A percentile compares a stretch with the other conserved stretches of the same genome.
Evolutionary conservation across 2,329 filamentous ascomycete species (phyloP).

Genomic region (Epicoccum sorghinum): DNA sequence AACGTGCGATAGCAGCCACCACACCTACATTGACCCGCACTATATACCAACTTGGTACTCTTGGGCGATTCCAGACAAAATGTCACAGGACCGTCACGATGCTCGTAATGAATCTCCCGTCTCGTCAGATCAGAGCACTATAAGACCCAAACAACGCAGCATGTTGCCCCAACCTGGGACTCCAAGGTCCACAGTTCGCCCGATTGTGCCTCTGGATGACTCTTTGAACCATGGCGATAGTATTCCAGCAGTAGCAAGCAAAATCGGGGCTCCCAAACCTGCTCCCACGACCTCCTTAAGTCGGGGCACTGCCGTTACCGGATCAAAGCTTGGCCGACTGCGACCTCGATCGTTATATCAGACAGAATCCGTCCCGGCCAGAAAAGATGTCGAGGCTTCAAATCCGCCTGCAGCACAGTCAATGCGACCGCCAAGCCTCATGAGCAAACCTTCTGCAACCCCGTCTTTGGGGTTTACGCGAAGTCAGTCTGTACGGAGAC

Average conservation of each 20-base stretch:
- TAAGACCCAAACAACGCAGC: constrained; percentile 28
- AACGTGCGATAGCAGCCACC: not conserved
- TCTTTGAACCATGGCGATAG: not conserved
- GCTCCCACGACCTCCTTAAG: constrained; percentile 7
- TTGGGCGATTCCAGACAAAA: not conserved
- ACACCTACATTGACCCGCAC: not conserved
- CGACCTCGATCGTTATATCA: constrained; percentile 43
- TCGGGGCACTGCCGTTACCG: constrained; percentile 7
- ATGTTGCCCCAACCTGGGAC: constrained; percentile 44
- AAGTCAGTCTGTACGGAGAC: constrained; percentile 41
- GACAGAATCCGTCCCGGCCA: constrained; percentile 17
- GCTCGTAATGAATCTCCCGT: not conserved
- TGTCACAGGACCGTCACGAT: constrained; percentile 2
- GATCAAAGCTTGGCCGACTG: constrained; percentile 24
- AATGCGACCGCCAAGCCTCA: constrained; percentile 26
- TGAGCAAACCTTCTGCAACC: constrained; percentile 27
- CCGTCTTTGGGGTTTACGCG: constrained; percentile 27
- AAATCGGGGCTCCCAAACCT: not conserved
- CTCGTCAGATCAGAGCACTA: not conserved
- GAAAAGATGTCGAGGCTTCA: constrained; percentile 11
- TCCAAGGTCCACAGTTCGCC: constrained; percentile 20
- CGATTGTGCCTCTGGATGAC: not conserved
- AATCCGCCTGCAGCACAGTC: constrained; percentile 18
- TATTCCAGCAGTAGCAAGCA: not conserved
- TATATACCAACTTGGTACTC: not conserved